Conservation (phyloP, 2,329 filamentous ascomycete genomes). For the Sarocladiaceae sp. region DNA sequence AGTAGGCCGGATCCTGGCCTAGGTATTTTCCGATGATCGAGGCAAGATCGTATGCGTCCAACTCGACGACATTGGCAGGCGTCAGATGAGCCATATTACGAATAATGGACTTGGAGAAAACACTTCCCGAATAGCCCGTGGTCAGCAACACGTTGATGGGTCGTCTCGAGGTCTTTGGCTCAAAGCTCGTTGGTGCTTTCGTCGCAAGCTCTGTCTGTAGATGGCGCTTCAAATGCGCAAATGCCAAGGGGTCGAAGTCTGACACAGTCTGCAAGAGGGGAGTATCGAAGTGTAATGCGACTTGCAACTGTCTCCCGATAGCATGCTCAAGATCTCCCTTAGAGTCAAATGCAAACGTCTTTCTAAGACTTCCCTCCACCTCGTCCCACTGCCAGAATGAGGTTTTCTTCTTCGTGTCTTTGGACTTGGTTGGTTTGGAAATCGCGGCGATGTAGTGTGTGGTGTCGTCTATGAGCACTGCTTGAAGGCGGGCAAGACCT, state of each 20-base stretch:
- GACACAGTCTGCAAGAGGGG: constrained; percentile 29
- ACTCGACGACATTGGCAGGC: constrained; percentile 60
- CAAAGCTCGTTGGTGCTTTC: constrained; percentile 22
- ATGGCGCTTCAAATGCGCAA: constrained; percentile 28
- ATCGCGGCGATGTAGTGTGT: background rate
- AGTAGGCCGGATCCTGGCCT: constrained; percentile 52
- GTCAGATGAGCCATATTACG: constrained; percentile 57
- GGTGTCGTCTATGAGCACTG: background rate
- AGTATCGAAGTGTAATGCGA: constrained; percentile 26
- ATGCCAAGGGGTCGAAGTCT: constrained; percentile 21
- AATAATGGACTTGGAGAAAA: constrained; percentile 47
- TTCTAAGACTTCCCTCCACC: background rate
- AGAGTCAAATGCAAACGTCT: background rate
- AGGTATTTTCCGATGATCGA: constrained; percentile 66
- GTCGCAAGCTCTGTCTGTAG: constrained; percentile 25
- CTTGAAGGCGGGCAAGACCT: background rate
- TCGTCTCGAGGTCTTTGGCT: constrained; percentile 28
- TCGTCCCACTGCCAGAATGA: constrained; percentile 37
- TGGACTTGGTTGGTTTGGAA: background rate
- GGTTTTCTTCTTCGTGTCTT: constrained; percentile 22
- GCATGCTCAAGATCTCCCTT: background rate
- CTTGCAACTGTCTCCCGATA: constrained; percentile 18
- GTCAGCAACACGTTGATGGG: constrained; percentile 33
- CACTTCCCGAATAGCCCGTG: constrained; percentile 33
- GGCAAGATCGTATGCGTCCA: constrained; percentile 68